Base-by-base conservation (phyloP, 1,284 basidiomycete species). In the Pseudozyma sp. region DNA sequence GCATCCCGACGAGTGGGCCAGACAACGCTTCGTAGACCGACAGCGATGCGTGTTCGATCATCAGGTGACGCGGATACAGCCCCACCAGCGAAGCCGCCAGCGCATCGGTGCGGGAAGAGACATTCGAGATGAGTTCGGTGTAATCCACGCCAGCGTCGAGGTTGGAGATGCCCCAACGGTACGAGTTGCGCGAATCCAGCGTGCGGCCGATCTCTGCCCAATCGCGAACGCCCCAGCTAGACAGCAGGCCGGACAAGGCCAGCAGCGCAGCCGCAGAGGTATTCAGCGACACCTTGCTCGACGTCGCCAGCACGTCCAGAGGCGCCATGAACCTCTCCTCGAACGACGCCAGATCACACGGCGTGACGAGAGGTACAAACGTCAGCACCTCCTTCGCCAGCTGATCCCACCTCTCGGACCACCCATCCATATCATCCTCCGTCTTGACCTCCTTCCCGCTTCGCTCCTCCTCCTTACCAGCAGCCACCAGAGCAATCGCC, bases 151-250 rank as follows among this genome's bases (percentile, higher is more conserved):
- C 37, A 2, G 69, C 30, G 33, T 69, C 70, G 31, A 74, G 61
- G 11, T 51, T 48, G 13, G 66, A 56, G 55, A 73, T 67, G 4
- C 66, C 69, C 70, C 69, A 76, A 14, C 59, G 65, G 44, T 73
- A 73, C 4, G 60, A 52, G 5, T 47, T 43, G 24, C 63, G 53
- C 4, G 51, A 34, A 35, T 75, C 72, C 16, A 75, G 60, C 37
- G 52, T 43, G 34, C 42, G 37, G 3, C 55, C 64, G 17, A 75
- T 75, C 16, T 59, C 17, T 2, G 48, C 31, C 72, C 72, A 75
- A 40, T 70, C 60, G 5, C 68, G 54, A 3, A 42, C 35, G 5
- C 58, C 68, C 72, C 72, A 75, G 14, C 59, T 60, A 19, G 46
- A 29, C 14, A 75, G 54, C 54, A 75, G 31, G 1, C 50, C 34